phyloP scores from a whole-genome alignment of 2,329 filamentous ascomycete species.

The Teratosphaeria nubilosa region DNA sequence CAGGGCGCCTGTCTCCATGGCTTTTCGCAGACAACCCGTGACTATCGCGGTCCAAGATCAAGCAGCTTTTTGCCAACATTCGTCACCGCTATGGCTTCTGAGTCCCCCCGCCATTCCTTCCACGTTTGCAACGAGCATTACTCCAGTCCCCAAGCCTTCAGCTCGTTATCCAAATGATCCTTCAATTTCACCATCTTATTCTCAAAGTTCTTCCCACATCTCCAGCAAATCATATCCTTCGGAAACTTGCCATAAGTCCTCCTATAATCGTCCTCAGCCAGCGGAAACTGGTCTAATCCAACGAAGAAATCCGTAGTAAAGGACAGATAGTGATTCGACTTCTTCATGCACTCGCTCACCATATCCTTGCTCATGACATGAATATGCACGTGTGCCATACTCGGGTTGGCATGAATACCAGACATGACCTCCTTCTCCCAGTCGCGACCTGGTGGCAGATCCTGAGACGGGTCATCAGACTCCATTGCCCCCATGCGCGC shows the following conservation, averaged over 20 bases:
- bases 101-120: not conserved
- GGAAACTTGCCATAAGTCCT: slow-evolving; percentile 50
- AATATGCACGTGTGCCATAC: slow-evolving; percentile 85
- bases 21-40: not conserved
- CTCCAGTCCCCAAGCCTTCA: slow-evolving; percentile 61
- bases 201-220: slow-evolving; percentile 64
- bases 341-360: slow-evolving; percentile 59
- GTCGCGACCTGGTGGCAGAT: slow-evolving; percentile 61
- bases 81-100: no score
- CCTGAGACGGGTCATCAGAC: slow-evolving; percentile 19
- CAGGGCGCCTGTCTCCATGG: not conserved
- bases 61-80: no score
- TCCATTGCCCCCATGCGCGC: slow-evolving; percentile 56
- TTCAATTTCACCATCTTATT: slow-evolving; percentile 67
- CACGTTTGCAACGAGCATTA: slow-evolving; percentile 24
- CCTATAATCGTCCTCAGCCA: slow-evolving; percentile 55
- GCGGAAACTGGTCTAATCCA: slow-evolving; percentile 65
- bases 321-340: slow-evolving; percentile 84
- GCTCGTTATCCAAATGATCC: slow-evolving; percentile 64
- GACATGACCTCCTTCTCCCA: slow-evolving; percentile 59
- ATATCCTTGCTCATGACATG: slow-evolving; percentile 79
- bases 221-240: slow-evolving; percentile 69
- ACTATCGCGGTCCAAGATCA: not conserved
- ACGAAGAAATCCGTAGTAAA: slow-evolving; percentile 83
- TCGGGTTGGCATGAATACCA: slow-evolving; percentile 79